Evolutionary conservation across 2,329 filamentous ascomycete genomes (phyloP).

Genomic region (Nothophaeocryptopus gaeumannii): DNA sequence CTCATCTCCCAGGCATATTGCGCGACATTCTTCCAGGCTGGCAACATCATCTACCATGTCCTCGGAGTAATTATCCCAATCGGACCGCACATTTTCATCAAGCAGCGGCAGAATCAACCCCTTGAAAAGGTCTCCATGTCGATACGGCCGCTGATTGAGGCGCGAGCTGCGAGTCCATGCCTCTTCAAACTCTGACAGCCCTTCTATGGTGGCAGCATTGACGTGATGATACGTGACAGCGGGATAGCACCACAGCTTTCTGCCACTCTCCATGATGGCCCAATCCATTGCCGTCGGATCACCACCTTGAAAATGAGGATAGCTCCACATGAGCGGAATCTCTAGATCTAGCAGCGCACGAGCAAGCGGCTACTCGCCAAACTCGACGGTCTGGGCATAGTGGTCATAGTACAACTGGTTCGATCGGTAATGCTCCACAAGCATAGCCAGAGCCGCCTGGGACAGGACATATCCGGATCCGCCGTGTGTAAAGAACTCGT

Average conservation of each 20-base stretch:
- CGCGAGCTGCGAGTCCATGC: constrained; percentile 11
- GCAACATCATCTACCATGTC: background rate
- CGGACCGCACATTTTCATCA: background rate
- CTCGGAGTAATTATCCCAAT: background rate
- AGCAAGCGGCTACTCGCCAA: constrained; percentile 24
- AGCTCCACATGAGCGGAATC: constrained; percentile 20
- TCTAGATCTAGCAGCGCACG: constrained; percentile 22
- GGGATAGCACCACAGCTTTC: constrained; percentile 26
- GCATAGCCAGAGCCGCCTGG: constrained; percentile 15
- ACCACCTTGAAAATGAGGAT: constrained; percentile 23
- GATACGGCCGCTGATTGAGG: background rate
- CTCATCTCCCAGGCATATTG: background rate
- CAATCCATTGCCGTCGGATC: constrained; percentile 20
- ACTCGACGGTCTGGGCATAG: constrained; percentile 17
- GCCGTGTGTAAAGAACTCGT: constrained; percentile 19
- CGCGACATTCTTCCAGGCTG: background rate
- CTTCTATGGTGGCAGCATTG: constrained; percentile 16
- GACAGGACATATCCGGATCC: constrained; percentile 26
- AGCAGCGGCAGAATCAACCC: background rate
- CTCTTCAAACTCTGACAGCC: constrained; percentile 27
- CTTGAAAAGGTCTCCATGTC: background rate
- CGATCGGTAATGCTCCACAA: constrained; percentile 30
- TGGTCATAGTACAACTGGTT: constrained; percentile 20
- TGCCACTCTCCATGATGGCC: constrained; percentile 12
- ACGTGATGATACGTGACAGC: constrained; percentile 27